Conservation (phyloP, 768 basidiomycete species). For the Boletus edulis region DNA sequence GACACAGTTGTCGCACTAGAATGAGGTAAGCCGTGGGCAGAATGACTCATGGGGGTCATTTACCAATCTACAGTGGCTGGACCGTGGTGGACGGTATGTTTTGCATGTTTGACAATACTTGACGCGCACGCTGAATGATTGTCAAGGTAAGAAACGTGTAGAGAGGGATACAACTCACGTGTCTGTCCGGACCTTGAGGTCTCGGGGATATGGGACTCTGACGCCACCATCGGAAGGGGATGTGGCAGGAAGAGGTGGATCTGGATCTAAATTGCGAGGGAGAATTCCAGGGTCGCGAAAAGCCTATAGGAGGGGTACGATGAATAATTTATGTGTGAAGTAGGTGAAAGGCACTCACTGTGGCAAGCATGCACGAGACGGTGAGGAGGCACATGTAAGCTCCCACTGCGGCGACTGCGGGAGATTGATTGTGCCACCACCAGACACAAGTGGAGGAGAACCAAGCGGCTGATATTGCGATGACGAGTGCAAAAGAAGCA, state of each 20-base stretch:
- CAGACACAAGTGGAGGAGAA: slow-evolving; percentile 85
- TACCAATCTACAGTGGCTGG: slow-evolving; percentile 95
- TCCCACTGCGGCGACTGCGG: slow-evolving; percentile 66
- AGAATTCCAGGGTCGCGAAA: slow-evolving; percentile 85
- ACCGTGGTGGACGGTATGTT: slow-evolving; percentile 89
- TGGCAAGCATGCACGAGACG: slow-evolving; percentile 72
- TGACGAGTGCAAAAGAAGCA: slow-evolving; percentile 54
- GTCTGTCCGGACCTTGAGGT: slow-evolving; percentile 75
- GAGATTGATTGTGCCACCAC: slow-evolving; percentile 83
- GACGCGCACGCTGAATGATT: slow-evolving; percentile 64
- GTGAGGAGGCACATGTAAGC: slow-evolving; percentile 64
- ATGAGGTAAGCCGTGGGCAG: background rate
- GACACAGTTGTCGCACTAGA: slow-evolving; percentile 94
- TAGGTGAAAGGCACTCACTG: slow-evolving; percentile 44
- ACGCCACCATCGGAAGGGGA: slow-evolving; percentile 62
- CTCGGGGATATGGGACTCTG: slow-evolving; percentile 71
- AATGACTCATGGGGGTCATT: slow-evolving; percentile 5
- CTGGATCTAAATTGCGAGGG: slow-evolving; percentile 81
- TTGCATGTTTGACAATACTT: slow-evolving; percentile 95
- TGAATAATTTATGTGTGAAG: background rate
- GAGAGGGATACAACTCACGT: slow-evolving; percentile 48
- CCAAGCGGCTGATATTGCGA: slow-evolving; percentile 77
- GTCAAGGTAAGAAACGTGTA: background rate
- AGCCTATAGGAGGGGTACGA: slow-evolving; percentile 43
- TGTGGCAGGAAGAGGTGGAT: slow-evolving; percentile 70